phyloP scores from a whole-genome alignment of 2,329 filamentous ascomycete species.

The Whalleya microplaca region DNA sequence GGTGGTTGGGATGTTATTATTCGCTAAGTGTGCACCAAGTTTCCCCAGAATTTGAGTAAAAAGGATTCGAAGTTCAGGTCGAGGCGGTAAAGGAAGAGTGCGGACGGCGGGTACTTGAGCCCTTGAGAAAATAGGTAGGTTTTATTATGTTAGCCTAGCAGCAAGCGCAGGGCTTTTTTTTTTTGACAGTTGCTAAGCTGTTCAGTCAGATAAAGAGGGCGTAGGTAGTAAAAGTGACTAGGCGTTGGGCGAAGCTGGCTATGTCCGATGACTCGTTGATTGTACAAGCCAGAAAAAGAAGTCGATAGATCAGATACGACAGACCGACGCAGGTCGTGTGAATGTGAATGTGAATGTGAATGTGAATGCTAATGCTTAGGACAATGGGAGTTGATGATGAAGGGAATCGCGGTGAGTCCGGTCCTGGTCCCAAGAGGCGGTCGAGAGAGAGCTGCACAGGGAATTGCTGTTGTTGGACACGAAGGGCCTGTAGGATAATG shows the following conservation, averaged over 20 bases:
- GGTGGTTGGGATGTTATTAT: not conserved
- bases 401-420: conserved; percentile 16
- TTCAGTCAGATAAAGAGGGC: conserved; percentile 22
- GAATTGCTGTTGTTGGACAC: conserved; percentile 12
- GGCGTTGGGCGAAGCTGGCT: conserved; percentile 19
- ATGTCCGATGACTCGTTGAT: not conserved
- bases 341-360: not conserved
- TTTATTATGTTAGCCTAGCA: conserved; percentile 15
- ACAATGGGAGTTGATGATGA: not conserved
- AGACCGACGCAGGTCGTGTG: conserved; percentile 3
- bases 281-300: not conserved
- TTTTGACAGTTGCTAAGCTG: conserved; percentile 17
- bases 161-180: conserved; percentile 13
- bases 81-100: conserved; percentile 22
- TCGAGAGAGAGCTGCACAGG: conserved; percentile 1
- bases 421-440: conserved; percentile 6
- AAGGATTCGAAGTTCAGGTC: conserved; percentile 14
- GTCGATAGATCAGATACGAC: conserved; percentile 9
- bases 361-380: not conserved
- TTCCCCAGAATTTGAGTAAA: conserved; percentile 10
- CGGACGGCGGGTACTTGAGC: conserved; percentile 1
- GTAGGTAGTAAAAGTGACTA: too few relatives aligned
- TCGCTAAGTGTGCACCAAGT: not conserved
- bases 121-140: conserved; percentile 2
- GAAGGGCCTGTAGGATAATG: conserved; percentile 8